Evolutionary conservation across 495 filamentous ascomycete genomes (phyloP), one percentile per base, ranked within the genome.

Genomic region (Tirmania nivea): DNA sequence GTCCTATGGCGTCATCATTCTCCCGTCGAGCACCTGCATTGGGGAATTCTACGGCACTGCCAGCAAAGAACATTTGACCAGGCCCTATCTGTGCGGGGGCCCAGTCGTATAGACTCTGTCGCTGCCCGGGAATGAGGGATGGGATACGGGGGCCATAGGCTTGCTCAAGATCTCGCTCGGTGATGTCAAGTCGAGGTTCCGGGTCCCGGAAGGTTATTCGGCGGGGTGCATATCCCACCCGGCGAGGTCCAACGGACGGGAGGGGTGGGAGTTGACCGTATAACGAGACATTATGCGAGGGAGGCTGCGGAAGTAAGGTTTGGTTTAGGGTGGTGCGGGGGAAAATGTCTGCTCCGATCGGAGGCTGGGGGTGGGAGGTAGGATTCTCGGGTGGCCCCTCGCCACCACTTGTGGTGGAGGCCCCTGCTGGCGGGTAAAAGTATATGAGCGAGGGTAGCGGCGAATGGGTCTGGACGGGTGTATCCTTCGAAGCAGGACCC

Each of bases 51-150:
- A 45, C 39, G 25, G 25, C 4, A 19, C 14, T 45, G 17, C 39
- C 39, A 19, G 39, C 39, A 45, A 45, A 45, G 17, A 6, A 45
- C 39, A 45, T 45, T 45, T 5, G 39, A 45, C 39, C 39, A 31
- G 25, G 25, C 2, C 4, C 25, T 14, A 8, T 19, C 12, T 14
- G 39, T 25, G 55, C 52, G 45, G 61, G 61, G 16, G 61, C 61
- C 61, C 61, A 64, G 47, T 63, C 60, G 36, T 64, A 64, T 34
- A 64, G 49, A 14, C 61, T 60, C 49, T 63, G 61, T 50, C 61
- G 56, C 54, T 64, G 61, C 20, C 61, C 61, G 16, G 61, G 61
- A 50, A 53, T 56, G 57, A 62, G 53, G 31, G 56, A 60, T 10
- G 61, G 61, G 35, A 63, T 53, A 4, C 61, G 60, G 19, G 57